Conservation (phyloP, 345 rosid genomes). For the Brassica carinata region DNA sequence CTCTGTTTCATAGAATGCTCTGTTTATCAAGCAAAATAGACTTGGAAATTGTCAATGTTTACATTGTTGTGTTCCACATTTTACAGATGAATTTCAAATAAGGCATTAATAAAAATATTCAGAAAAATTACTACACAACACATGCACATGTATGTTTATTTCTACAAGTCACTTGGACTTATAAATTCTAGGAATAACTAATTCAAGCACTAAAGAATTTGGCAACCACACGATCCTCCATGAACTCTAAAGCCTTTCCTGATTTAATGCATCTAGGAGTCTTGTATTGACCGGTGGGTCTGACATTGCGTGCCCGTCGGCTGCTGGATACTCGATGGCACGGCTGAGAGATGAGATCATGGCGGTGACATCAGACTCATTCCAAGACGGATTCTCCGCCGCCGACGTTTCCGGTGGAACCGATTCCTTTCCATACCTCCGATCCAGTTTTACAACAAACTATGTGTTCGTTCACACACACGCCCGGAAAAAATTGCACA, state of each 20-base stretch:
- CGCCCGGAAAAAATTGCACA: not conserved
- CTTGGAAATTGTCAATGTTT: not conserved
- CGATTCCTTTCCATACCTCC: slow-evolving; percentile 79
- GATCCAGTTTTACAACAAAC: slow-evolving; percentile 61
- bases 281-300: slow-evolving; percentile 84
- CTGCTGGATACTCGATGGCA: slow-evolving; percentile 47
- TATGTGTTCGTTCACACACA: not conserved
- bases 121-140: not conserved
- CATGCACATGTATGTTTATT: not conserved
- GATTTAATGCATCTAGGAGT: slow-evolving; percentile 87
- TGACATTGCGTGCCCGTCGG: slow-evolving; percentile 10
- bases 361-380: slow-evolving; percentile 76
- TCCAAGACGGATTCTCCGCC: slow-evolving; percentile 53
- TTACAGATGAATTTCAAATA: not conserved
- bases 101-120: not conserved
- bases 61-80: not conserved
- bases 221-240: slow-evolving; percentile 61
- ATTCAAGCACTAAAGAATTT: slow-evolving; percentile 56
- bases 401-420: slow-evolving; percentile 67
- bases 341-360: slow-evolving; percentile 81
- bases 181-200: not conserved
- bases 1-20: not conserved
- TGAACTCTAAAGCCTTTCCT: slow-evolving; percentile 49
- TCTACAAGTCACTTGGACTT: slow-evolving; percentile 4
- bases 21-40: not conserved